Evolutionary conservation across 1,284 basidiomycete species (phyloP), one percentile per base, ranked within the genome.

Genomic region (Microbotryomycetes sp.): DNA sequence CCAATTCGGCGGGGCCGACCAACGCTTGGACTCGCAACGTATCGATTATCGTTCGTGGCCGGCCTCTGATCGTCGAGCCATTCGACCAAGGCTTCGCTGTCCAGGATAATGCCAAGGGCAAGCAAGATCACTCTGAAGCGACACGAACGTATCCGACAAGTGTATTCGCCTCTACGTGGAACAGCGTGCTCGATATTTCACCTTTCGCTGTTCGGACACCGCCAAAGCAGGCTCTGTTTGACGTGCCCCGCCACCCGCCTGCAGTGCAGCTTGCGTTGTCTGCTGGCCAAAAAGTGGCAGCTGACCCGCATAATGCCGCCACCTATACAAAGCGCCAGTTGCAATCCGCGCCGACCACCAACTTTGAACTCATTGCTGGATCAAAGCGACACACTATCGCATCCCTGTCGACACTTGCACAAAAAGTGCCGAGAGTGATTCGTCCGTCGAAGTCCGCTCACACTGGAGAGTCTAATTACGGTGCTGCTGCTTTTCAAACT

Each of bases 141-240:
- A 60, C 71, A 11, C 62, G 77, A 3, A 70, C 75, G 0, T 87
- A 83, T 67, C 87, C 87, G 0, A 89, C 90, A 0, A 76, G 77
- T 6, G 78, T 82, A 0, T 93, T 92, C 74, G 82, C 84, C 0
- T 90, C 88, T 0, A 79, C 85, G 26, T 93, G 91, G 91, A 92
- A 90, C 69, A 91, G 88, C 65, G 78, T 87, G 1, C 82, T 94
- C 29, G 89, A 92, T 72, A 79, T 93, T 13, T 80, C 86, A 0
- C 67, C 73, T 1, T 75, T 75, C 67, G 73, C 75, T 41, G 70
- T 70, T 7, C 70, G 70, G 1, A 35, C 69, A 0, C 67, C 69
- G 0, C 59, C 63, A 1, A 56, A 59, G 27, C 58, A 35, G 5
- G 50, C 65, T 26, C 58, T 66, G 7, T 65, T 70, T 9, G 24